These are phyloP conservation scores for Exserohilum rostratum DNA, from an alignment of 2,329 filamentous ascomycete species.

Conservation along the genomic window DNA sequence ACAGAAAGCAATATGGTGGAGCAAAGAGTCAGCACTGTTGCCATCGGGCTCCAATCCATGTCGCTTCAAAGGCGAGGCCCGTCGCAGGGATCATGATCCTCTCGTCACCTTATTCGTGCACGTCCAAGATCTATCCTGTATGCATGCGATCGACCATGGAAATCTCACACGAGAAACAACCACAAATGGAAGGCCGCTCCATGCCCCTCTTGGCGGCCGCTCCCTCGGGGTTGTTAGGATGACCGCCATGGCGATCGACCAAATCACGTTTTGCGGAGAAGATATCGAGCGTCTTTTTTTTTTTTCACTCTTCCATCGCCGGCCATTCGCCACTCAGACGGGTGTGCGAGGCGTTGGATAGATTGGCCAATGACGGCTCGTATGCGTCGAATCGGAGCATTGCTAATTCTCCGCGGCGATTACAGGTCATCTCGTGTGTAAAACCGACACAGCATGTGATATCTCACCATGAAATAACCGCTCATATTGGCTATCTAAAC, in stretches of 20 bases:
- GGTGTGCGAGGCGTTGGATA: too few species aligned
- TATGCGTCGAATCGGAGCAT: too few species aligned
- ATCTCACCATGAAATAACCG: too few species aligned
- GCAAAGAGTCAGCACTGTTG: background rate
- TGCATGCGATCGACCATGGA: background rate
- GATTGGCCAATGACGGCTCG: too few species aligned
- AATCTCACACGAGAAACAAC: background rate
- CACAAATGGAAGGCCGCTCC: background rate
- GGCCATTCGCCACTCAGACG: too few species aligned
- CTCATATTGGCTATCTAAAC: too few species aligned
- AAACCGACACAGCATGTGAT: too few species aligned
- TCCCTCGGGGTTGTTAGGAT: too few species aligned
- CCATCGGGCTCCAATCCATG: background rate
- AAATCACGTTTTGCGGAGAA: background rate
- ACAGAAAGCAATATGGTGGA: conserved; percentile 25
- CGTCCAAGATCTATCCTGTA: background rate
- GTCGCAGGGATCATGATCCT: background rate
- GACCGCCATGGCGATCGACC: too few species aligned
- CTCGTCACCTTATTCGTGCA: background rate
- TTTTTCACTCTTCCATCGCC: too few species aligned
- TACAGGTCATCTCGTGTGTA: too few species aligned
- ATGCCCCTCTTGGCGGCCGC: background rate
- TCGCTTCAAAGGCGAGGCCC: background rate
- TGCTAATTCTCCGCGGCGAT: too few species aligned
- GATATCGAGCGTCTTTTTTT: background rate